These are phyloP conservation scores for Orobanche coerulescens DNA, from an alignment of 257 asterid species.

Conservation along the genomic window DNA sequence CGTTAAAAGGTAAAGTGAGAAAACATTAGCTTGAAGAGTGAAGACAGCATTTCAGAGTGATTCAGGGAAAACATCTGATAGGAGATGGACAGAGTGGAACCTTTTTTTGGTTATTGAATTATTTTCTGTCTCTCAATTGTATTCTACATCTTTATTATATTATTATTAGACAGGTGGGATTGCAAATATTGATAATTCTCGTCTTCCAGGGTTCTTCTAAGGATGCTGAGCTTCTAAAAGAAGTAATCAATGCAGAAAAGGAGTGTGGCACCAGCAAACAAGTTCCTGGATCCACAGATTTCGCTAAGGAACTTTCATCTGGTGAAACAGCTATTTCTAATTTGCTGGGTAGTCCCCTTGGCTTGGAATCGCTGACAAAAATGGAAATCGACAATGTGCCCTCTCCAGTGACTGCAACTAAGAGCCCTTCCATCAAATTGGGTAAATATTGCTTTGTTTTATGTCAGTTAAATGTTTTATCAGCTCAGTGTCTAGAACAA, in stretches of 20 bases:
- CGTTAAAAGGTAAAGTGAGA: not conserved
- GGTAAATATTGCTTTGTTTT: conserved; percentile 32
- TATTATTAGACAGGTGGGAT: not conserved
- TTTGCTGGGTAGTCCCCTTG: conserved; percentile 28
- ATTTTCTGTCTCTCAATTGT: conserved; percentile 15
- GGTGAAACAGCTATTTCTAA: conserved; percentile 40
- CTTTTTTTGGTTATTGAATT: not conserved
- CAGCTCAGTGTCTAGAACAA: conserved; percentile 8
- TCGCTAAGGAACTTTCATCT: conserved; percentile 42
- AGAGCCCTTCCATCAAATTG: conserved; percentile 39
- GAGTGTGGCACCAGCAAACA: conserved; percentile 33
- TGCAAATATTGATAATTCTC: conserved; percentile 17
- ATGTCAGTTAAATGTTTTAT: conserved; percentile 11
- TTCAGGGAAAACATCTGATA: not conserved
- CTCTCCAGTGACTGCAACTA: conserved; percentile 35
- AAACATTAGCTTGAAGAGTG: not conserved
- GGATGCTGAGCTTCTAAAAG: conserved; percentile 61
- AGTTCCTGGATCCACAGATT: conserved; percentile 43
- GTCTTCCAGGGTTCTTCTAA: conserved; percentile 55
- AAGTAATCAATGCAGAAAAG: conserved; percentile 46
- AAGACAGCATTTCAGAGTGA: not conserved
- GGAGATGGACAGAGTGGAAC: not conserved
- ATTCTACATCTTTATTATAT: not conserved
- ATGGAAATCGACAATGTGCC: conserved; percentile 39
- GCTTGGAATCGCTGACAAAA: conserved; percentile 39